phyloP scores from a whole-genome alignment of 768 basidiomycete species.

The Hortiboletus flavorubellus region DNA sequence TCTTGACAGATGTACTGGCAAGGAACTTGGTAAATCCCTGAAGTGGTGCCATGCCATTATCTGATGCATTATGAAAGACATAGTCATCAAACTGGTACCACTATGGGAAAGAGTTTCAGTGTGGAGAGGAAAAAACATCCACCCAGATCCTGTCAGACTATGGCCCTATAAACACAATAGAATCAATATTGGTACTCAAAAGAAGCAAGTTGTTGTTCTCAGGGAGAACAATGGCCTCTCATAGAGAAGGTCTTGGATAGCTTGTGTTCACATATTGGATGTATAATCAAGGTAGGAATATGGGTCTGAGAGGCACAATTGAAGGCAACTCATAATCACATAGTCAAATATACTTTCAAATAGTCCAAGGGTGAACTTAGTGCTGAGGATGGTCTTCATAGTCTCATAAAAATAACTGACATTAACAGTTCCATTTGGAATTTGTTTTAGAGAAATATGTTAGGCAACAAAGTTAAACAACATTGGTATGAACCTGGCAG shows the following conservation, averaged over 20 bases:
- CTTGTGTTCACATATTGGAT: constrained; percentile 51
- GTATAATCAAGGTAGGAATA: constrained; percentile 62
- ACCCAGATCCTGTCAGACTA: constrained; percentile 60
- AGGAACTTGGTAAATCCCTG: constrained; percentile 57
- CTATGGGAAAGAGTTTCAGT: background rate
- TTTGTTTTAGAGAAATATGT: constrained; percentile 43
- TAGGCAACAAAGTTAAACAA: background rate
- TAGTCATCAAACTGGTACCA: constrained; percentile 57
- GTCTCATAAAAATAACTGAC: constrained; percentile 53
- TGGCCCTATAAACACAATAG: constrained; percentile 63
- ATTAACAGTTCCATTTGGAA: constrained; percentile 40
- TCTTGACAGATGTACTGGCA: constrained; percentile 42
- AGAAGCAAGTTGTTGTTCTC: constrained; percentile 55
- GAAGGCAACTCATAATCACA: background rate
- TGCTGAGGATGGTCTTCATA: constrained; percentile 43
- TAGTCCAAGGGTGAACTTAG: constrained; percentile 32
- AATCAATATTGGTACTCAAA: constrained; percentile 44
- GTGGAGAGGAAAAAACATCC: constrained; percentile 12
- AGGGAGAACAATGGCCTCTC: constrained; percentile 59
- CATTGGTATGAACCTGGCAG: constrained; percentile 42
- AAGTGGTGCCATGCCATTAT: constrained; percentile 50
- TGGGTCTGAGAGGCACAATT: constrained; percentile 31
- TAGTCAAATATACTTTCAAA: constrained; percentile 54
- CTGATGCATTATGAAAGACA: constrained; percentile 61
- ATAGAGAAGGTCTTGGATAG: constrained; percentile 44